These are phyloP conservation scores for Lactuca sativa DNA, from an alignment of 129 eudicot species.

Conservation along the genomic window DNA sequence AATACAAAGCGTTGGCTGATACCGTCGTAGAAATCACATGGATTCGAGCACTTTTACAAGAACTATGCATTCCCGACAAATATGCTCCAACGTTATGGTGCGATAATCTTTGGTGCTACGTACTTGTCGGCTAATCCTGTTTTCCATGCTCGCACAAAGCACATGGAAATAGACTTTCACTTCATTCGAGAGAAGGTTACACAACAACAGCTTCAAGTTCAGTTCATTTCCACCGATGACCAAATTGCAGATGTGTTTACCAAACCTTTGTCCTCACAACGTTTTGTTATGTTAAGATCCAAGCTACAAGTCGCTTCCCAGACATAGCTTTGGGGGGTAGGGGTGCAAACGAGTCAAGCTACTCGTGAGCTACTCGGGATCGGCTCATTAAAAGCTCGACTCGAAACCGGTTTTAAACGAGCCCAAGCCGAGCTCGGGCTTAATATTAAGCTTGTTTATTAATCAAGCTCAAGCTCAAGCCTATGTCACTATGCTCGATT, in stretches of 20 bases:
- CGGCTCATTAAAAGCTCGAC: no score
- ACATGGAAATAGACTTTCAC: slow-evolving; percentile 8
- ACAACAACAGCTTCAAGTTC: neutral
- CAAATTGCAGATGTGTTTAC: slow-evolving; percentile 13
- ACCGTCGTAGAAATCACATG: no score
- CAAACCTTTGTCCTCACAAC: neutral
- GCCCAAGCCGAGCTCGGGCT: no score
- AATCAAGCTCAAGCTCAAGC: no score
- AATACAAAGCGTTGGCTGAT: no score
- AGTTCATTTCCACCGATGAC: neutral
- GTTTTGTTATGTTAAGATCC: neutral
- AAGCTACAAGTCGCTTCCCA: neutral
- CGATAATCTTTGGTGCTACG: slow-evolving; percentile 1
- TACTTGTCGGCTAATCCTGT: neutral
- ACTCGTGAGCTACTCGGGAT: no score
- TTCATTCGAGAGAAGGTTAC: slow-evolving; percentile 24
- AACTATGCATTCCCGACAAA: no score
- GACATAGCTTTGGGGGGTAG: slow-evolving; percentile 4
- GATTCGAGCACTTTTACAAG: no score
- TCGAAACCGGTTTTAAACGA: no score
- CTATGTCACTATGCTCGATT: no score
- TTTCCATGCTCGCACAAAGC: slow-evolving; percentile 12
- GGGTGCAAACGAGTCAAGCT: no score
- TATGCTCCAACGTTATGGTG: neutral
- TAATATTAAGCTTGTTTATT: no score